These are phyloP conservation scores for Gypsophila paniculata DNA, from an alignment of 179 eudicot genomes.

Conservation along the genomic window DNA sequence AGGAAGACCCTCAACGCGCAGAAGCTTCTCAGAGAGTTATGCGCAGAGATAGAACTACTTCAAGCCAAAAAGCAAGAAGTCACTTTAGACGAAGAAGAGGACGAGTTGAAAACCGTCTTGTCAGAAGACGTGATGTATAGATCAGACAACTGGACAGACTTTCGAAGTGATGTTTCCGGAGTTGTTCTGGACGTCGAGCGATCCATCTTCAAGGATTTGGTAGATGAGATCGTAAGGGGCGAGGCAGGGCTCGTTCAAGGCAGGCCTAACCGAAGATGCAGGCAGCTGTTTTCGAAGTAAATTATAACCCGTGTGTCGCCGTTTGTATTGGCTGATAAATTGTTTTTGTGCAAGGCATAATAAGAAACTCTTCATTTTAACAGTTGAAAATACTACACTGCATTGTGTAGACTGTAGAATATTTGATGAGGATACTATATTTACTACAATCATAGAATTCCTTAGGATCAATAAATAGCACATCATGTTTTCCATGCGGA, in stretches of 20 bases:
- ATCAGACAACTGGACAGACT: slow-evolving; percentile 58
- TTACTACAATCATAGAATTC: slow-evolving; percentile 18
- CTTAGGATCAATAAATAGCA: slow-evolving; percentile 8
- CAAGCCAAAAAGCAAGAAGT: slow-evolving; percentile 30
- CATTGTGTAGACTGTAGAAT: slow-evolving; percentile 24
- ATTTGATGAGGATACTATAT: slow-evolving; percentile 22
- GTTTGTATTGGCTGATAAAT: slow-evolving; percentile 10
- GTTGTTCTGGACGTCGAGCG: slow-evolving; percentile 76
- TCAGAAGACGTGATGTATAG: slow-evolving; percentile 64
- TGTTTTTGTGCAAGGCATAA: slow-evolving; percentile 24
- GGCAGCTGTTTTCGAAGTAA: slow-evolving; percentile 58
- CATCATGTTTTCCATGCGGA: slow-evolving; percentile 7
- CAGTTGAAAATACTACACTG: slow-evolving; percentile 19
- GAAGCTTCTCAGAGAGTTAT: slow-evolving; percentile 69
- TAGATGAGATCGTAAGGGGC: slow-evolving; percentile 62
- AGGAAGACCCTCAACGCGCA: slow-evolving; percentile 63
- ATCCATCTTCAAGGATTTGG: slow-evolving; percentile 72
- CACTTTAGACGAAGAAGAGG: slow-evolving; percentile 54
- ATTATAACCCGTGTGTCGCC: neutral
- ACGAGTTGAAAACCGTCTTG: slow-evolving; percentile 57
- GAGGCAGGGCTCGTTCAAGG: slow-evolving; percentile 41
- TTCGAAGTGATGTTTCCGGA: slow-evolving; percentile 51
- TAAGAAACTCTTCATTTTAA: slow-evolving; percentile 22
- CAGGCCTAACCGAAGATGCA: slow-evolving; percentile 49
- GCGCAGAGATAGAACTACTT: slow-evolving; percentile 68